Conservation (phyloP, 495 filamentous ascomycete species). For the Xylaria longipes region DNA sequence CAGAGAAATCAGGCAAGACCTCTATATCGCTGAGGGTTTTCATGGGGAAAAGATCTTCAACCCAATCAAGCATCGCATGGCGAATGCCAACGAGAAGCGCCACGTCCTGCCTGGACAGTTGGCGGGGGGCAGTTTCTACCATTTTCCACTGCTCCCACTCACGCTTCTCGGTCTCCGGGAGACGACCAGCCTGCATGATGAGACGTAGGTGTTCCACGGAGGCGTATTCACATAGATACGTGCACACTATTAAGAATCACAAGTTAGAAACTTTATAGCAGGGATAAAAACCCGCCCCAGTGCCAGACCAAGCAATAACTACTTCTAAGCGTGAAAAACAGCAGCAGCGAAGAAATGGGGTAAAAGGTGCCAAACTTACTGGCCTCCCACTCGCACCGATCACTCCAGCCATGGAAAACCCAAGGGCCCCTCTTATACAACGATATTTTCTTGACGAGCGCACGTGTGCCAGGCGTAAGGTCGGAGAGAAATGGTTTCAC, state of each 20-base stretch:
- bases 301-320: background rate
- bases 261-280: background rate
- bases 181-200: constrained; percentile 50
- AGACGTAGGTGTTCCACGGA: constrained; percentile 49
- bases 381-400: constrained; percentile 58
- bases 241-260: constrained; percentile 38
- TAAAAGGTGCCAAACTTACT: background rate
- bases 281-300: no score
- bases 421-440: constrained; percentile 57
- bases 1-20: constrained; percentile 49
- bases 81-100: constrained; percentile 42
- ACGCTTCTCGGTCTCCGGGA: constrained; percentile 13
- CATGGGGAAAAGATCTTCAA: constrained; percentile 49
- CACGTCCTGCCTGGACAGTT: constrained; percentile 50
- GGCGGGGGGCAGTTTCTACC: constrained; percentile 48
- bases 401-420: constrained; percentile 53
- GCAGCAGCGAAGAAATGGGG: no score
- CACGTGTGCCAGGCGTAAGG: constrained; percentile 51
- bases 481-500: constrained; percentile 62
- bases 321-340: no score
- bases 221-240: constrained; percentile 45
- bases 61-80: constrained; percentile 58
- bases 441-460: constrained; percentile 49
- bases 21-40: constrained; percentile 49
- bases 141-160: constrained; percentile 31